phyloP scores from a whole-genome alignment of 2,329 filamentous ascomycete genomes.

The Delphinella strobiligena region DNA sequence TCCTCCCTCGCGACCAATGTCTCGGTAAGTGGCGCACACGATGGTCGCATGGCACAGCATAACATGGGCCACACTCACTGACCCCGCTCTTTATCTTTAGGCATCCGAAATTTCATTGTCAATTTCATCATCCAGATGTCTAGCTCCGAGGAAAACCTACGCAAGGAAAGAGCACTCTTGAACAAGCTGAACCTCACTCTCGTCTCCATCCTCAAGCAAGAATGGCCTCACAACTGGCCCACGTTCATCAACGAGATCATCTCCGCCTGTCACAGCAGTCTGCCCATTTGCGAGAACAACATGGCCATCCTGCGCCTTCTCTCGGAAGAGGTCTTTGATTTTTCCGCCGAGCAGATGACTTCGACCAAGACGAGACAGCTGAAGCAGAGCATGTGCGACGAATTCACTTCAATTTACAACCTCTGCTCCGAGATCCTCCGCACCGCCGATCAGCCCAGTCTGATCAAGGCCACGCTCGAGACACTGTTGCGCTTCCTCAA shows the following conservation, averaged over 20 bases:
- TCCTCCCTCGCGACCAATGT: conserved; percentile 89
- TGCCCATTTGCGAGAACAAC: conserved; percentile 99
- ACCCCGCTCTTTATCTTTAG: too few relatives aligned
- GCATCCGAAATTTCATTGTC: conserved; percentile 97
- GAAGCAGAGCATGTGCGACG: conserved; percentile 96
- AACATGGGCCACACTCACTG: background rate
- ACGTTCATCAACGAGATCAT: conserved; percentile 99
- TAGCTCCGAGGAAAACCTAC: conserved; percentile 75
- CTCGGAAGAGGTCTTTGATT: conserved; percentile 98
- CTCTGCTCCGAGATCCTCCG: conserved; percentile 91
- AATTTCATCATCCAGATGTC: conserved; percentile 96
- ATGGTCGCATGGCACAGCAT: background rate
- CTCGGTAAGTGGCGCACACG: conserved; percentile 49
- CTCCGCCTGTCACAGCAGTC: conserved; percentile 82
- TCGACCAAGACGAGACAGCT: conserved; percentile 90
- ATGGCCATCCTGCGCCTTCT: conserved; percentile 94
- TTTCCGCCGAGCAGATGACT: conserved; percentile 98
- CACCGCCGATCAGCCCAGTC: conserved; percentile 73
- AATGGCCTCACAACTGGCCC: conserved; percentile 99
- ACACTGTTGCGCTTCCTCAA: conserved; percentile 93
- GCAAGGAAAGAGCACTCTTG: conserved; percentile 73
- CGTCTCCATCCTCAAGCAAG: conserved; percentile 95
- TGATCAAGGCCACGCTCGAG: conserved; percentile 94
- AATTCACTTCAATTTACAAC: conserved; percentile 97
- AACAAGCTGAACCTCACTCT: conserved; percentile 98